phyloP scores from a whole-genome alignment of 2,329 filamentous ascomycete species.

The Raffaelea deltoideospora region DNA sequence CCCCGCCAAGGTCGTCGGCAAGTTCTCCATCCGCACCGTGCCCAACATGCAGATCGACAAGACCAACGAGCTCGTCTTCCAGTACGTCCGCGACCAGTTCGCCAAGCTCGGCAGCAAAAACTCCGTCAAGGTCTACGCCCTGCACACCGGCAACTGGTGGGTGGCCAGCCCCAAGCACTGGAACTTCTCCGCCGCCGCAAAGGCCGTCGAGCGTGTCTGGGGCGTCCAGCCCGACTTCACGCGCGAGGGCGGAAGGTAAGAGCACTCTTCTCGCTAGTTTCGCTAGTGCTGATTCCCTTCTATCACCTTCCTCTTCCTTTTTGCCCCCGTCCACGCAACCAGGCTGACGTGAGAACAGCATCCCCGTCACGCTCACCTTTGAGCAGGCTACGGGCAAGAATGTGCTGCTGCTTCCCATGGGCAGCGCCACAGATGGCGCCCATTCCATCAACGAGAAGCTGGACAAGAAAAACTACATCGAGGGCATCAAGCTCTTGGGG shows the following conservation, averaged over 20 bases:
- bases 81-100: slow-evolving; percentile 72
- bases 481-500: slow-evolving; percentile 89
- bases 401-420: slow-evolving; percentile 89
- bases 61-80: slow-evolving; percentile 74
- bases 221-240: slow-evolving; percentile 89
- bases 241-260: slow-evolving; percentile 77
- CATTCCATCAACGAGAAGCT: slow-evolving; percentile 99
- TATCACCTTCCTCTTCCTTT: background rate
- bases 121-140: slow-evolving; percentile 61
- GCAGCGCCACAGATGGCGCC: slow-evolving; percentile 87
- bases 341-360: slow-evolving; percentile 35
- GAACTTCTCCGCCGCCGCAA: slow-evolving; percentile 91
- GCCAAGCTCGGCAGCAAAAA: slow-evolving; percentile 87
- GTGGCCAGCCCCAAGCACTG: slow-evolving; percentile 94
- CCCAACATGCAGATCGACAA: slow-evolving; percentile 91
- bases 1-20: slow-evolving; percentile 91
- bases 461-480: slow-evolving; percentile 93
- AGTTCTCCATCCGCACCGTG: slow-evolving; percentile 96
- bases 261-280: too few relatives aligned
- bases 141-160: slow-evolving; percentile 98
- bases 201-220: slow-evolving; percentile 94
- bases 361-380: slow-evolving; percentile 92
- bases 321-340: background rate
- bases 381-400: slow-evolving; percentile 98
- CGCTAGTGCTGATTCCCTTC: too few relatives aligned